Base-by-base conservation (phyloP, 2,329 filamentous ascomycete genomes). In the Ophiostoma ulmi region DNA sequence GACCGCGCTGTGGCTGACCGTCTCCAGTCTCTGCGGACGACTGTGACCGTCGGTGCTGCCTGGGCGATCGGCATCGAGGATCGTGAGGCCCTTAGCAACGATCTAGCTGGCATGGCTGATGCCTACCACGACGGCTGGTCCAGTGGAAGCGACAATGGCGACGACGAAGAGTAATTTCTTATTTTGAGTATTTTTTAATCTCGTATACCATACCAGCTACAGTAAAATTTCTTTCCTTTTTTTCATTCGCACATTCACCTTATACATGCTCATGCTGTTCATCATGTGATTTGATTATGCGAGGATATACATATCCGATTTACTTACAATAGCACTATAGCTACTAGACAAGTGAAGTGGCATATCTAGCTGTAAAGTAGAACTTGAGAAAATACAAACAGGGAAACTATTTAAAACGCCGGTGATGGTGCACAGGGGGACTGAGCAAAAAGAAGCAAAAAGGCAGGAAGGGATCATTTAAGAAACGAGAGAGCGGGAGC, bases 101-200 rank as follows among this genome's bases (percentile, higher is more conserved):
- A 91, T 14, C 83, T 99, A 55, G 88, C 91, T 35, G 90, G 91
- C 72, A 89, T 98, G 76, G 90, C 91, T 1, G 94, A 97, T 76
- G 91, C 91, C 72, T 98, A 97, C 78, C 89, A 92, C 75, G 92
- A 95, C 73, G 93, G 93, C 1, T 97, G 92, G 91, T 89, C 88
- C 14, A 93, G 90, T 76, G 92, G 89, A 35, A 90, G 87, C 71
- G 91, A 92, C 75, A 85, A 88, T 10, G 89, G 87, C 26, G 88
- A 92, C 71, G 90, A 92, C 68, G 83, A 86, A 3, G 70, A 65
- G 44, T 26, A 31, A 38, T 64, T 36, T 55, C 22, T 22, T 26
- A 26, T 11, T n/a, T 48, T 48, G 14, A 5, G 6, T 20, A n/a
- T n/a, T 20, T 48, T 3, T 17, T 17, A 2, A 48, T 7, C 17